phyloP scores from a whole-genome alignment of 371 early-diverging fungal species.

The Funneliformis caledonium region DNA sequence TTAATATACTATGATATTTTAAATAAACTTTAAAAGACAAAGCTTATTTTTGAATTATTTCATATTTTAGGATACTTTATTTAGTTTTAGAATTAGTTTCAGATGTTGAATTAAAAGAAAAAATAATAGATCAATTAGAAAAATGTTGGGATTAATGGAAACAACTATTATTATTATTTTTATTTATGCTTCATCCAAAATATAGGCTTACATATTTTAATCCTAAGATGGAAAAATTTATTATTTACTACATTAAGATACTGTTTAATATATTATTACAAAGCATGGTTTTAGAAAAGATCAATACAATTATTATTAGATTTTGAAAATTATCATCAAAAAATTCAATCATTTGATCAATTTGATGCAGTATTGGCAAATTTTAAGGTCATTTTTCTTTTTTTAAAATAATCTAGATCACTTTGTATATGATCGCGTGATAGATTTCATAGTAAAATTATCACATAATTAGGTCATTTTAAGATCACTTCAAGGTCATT shows the following conservation, averaged over 20 bases:
- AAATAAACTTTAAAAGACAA: constrained; percentile 25
- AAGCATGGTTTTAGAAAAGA: not conserved
- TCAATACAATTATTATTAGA: too few relatives aligned
- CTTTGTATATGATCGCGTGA: too few relatives aligned
- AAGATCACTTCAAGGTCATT: too few relatives aligned
- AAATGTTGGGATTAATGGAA: not conserved
- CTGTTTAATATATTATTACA: constrained; percentile 26
- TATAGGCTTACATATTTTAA: not conserved
- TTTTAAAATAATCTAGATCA: too few relatives aligned
- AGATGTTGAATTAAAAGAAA: not conserved
- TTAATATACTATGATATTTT: constrained; percentile 7
- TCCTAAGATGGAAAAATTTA: constrained; percentile 4
- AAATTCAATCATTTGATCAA: constrained; percentile 26
- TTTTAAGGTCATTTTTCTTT: too few relatives aligned
- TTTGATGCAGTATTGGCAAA: too few relatives aligned
- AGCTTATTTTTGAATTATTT: constrained; percentile 17
- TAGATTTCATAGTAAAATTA: too few relatives aligned
- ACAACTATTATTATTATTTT: constrained; percentile 7
- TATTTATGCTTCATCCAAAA: not conserved
- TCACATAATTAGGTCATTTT: too few relatives aligned
- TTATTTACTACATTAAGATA: not conserved
- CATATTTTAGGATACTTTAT: not conserved
- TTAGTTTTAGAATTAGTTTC: constrained; percentile 6
- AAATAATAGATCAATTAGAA: constrained; percentile 6
- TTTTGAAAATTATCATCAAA: not conserved